Conservation (phyloP, 164 flowering plant species). For the Platanus orientalis region DNA sequence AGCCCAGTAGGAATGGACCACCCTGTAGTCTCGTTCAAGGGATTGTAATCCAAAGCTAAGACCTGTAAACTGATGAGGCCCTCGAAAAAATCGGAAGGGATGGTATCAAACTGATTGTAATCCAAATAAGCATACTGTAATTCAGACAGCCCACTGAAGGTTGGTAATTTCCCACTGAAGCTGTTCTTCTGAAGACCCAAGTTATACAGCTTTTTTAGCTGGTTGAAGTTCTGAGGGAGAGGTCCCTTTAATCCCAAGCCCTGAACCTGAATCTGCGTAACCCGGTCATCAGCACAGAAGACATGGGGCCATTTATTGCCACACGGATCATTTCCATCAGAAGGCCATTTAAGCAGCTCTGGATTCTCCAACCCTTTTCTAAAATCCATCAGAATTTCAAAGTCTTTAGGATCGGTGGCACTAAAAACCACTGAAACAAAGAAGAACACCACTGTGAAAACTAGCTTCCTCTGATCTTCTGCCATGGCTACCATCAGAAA, state of each 20-base stretch:
- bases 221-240: conserved; percentile 62
- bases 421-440: conserved; percentile 19
- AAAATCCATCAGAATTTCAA: conserved; percentile 50
- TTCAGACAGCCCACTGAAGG: conserved; percentile 46
- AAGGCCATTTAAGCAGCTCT: conserved; percentile 73
- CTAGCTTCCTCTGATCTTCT: conserved; percentile 12
- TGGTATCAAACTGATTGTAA: conserved; percentile 49
- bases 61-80: conserved; percentile 44
- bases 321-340: conserved; percentile 59
- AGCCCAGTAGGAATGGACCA: conserved; percentile 51
- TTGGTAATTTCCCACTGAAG: conserved; percentile 46
- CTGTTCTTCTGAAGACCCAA: conserved; percentile 57
- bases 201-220: conserved; percentile 33
- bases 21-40: conserved; percentile 45
- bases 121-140: conserved; percentile 51
- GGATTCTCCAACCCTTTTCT: conserved; percentile 66
- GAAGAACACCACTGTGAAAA: conserved; percentile 11
- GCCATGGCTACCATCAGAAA: conserved; percentile 10
- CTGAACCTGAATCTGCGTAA: conserved; percentile 71
- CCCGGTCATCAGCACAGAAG: conserved; percentile 47
- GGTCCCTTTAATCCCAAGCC: conserved; percentile 56
- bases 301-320: conserved; percentile 69
- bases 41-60: conserved; percentile 54
- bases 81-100: conserved; percentile 53
- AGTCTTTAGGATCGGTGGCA: conserved; percentile 56